Percentiles rank a stretch among this genome's conserved stretches.
phyloP scores from a whole-genome alignment of 352 stramenopile species.

The Globisporangium carolinianum region DNA sequence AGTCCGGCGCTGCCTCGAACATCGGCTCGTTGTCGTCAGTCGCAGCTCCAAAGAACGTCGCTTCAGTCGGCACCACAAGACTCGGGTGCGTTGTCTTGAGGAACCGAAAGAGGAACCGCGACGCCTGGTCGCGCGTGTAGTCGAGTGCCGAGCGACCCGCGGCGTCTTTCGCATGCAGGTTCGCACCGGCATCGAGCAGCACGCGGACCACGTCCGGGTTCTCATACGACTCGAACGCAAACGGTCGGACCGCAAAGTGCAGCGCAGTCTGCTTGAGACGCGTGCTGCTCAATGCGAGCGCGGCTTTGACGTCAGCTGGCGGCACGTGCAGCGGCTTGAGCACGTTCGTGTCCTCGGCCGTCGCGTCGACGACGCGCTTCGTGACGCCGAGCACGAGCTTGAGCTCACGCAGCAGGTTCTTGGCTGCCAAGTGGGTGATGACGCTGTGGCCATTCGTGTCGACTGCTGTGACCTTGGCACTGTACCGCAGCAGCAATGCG shows the following conservation, averaged over 20 bases:
- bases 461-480: slow-evolving; percentile 34
- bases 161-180: slow-evolving; percentile 27
- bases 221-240: slow-evolving; percentile 58
- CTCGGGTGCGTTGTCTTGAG: slow-evolving; percentile 30
- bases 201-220: slow-evolving; percentile 44
- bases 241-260: slow-evolving; percentile 55
- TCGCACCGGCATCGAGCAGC: slow-evolving; percentile 35
- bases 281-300: slow-evolving; percentile 33
- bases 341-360: slow-evolving; percentile 20
- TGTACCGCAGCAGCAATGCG: slow-evolving; percentile 47
- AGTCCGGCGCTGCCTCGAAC: slow-evolving; percentile 30
- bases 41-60: slow-evolving; percentile 19
- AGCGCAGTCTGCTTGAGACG: slow-evolving; percentile 32
- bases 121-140: slow-evolving; percentile 46
- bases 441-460: slow-evolving; percentile 54
- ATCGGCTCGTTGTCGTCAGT: slow-evolving; percentile 16
- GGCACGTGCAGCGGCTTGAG: slow-evolving; percentile 41
- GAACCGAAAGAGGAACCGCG: slow-evolving; percentile 47
- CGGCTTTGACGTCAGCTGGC: slow-evolving; percentile 28
- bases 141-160: slow-evolving; percentile 36
- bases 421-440: slow-evolving; percentile 50
- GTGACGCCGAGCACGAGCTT: slow-evolving; percentile 38
- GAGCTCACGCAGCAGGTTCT: slow-evolving; percentile 41
- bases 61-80: slow-evolving; percentile 16
- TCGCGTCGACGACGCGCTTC: slow-evolving; percentile 33